Conservation (phyloP, 768 basidiomycete genomes). For the Amanita muscaria region DNA sequence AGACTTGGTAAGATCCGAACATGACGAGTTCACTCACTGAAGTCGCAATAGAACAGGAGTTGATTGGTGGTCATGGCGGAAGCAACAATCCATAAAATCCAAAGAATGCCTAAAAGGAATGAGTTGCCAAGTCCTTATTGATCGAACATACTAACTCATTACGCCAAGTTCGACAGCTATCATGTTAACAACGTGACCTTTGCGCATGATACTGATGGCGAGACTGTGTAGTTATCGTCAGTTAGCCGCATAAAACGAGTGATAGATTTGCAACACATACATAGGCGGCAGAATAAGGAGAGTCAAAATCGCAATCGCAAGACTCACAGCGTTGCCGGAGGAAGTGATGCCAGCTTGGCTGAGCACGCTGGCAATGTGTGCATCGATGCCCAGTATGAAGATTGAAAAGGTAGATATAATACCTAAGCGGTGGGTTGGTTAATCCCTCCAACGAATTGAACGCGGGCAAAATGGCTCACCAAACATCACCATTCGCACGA, state of each 20-base stretch:
- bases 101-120: constrained; percentile 27
- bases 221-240: constrained; percentile 25
- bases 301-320: constrained; percentile 31
- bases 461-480: too few relatives aligned
- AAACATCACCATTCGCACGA: too few relatives aligned
- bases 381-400: constrained; percentile 18
- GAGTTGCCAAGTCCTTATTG: background rate
- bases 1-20: background rate
- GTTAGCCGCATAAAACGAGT: too few relatives aligned
- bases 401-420: too few relatives aligned
- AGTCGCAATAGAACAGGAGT: constrained; percentile 11
- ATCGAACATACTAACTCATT: constrained; percentile 27
- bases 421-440: too few relatives aligned
- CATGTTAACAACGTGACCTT: constrained; percentile 31
- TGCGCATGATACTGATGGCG: constrained; percentile 25
- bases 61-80: constrained; percentile 26
- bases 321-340: constrained; percentile 24
- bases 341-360: constrained; percentile 12
- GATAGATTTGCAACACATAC: too few relatives aligned
- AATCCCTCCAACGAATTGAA: too few relatives aligned
- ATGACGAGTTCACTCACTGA: constrained; percentile 5
- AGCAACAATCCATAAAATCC: constrained; percentile 38
- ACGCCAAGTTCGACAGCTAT: constrained; percentile 31
- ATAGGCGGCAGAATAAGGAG: constrained; percentile 31
- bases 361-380: constrained; percentile 17